Evolutionary conservation across 2,329 filamentous ascomycete species (phyloP).

Genomic region (Colletotrichum spaethianum): DNA sequence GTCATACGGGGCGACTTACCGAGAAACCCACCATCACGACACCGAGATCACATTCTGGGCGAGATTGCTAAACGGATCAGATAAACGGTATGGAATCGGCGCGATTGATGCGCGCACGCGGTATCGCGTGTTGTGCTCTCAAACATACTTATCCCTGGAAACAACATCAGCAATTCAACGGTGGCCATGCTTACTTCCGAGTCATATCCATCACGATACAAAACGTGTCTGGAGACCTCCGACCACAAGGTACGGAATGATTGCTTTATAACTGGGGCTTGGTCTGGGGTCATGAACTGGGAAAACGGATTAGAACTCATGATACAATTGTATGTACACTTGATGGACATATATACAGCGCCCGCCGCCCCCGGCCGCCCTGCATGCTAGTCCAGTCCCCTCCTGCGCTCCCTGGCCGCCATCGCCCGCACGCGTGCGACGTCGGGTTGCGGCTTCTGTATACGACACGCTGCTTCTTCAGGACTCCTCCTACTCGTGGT

Average conservation of each 20-base stretch:
- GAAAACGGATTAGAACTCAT: conserved; percentile 33
- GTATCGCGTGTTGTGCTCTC: background rate
- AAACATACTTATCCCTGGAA: conserved; percentile 12
- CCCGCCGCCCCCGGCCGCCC: conserved; percentile 46
- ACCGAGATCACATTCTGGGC: conserved; percentile 24
- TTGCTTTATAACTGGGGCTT: conserved; percentile 7
- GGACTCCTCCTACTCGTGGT: conserved; percentile 58
- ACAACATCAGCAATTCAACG: background rate
- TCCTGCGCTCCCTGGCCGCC: conserved; percentile 56
- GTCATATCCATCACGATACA: conserved; percentile 13
- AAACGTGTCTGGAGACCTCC: conserved; percentile 3
- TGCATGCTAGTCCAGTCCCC: conserved; percentile 56
- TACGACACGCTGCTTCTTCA: conserved; percentile 61
- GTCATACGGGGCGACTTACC: conserved; percentile 33
- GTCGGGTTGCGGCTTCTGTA: conserved; percentile 63
- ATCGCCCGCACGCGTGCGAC: conserved; percentile 56
- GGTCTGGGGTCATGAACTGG: conserved; percentile 20
- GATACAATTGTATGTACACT: conserved; percentile 47
- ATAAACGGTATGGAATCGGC: conserved; percentile 24
- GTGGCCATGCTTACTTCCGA: background rate
- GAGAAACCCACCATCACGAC: conserved; percentile 15
- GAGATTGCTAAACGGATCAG: conserved; percentile 16
- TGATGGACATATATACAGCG: conserved; percentile 57
- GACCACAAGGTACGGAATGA: conserved; percentile 14
- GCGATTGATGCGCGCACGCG: conserved; percentile 13